Evolutionary conservation across 2,329 filamentous ascomycete species (phyloP).

Genomic region (Chrysoporthe puriensis): DNA sequence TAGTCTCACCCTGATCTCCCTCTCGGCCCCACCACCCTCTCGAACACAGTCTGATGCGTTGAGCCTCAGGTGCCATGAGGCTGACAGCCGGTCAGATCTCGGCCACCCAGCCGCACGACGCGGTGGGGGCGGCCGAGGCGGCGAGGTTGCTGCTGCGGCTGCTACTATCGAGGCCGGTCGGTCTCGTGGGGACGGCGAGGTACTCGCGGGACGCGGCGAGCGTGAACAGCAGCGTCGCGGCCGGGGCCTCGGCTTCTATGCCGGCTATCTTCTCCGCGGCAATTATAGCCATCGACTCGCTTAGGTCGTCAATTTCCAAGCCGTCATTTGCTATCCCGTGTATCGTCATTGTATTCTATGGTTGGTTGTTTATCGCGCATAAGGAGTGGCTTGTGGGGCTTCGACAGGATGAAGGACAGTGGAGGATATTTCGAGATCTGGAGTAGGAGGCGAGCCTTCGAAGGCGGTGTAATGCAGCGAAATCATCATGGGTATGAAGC

Average conservation of each 20-base stretch:
- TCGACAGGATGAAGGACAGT: background rate
- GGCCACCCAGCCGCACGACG: slow-evolving; percentile 29
- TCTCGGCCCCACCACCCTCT: slow-evolving; percentile 13
- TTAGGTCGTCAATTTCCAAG: slow-evolving; percentile 18
- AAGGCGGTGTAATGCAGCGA: background rate
- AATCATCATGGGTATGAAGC: background rate
- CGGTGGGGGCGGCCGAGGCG: slow-evolving; percentile 30
- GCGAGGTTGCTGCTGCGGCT: slow-evolving; percentile 19
- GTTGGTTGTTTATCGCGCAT: slow-evolving; percentile 15
- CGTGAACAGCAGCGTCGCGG: slow-evolving; percentile 33
- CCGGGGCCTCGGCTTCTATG: slow-evolving; percentile 36
- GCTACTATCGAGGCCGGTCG: slow-evolving; percentile 2
- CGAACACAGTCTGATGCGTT: slow-evolving; percentile 16
- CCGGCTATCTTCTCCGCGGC: slow-evolving; percentile 36
- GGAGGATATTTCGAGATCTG: background rate
- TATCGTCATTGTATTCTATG: slow-evolving; percentile 13
- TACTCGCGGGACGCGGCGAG: slow-evolving; percentile 7
- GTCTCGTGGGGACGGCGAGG: background rate
- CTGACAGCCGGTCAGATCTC: slow-evolving; percentile 31
- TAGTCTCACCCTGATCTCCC: slow-evolving; percentile 17
- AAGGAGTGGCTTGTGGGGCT: background rate
- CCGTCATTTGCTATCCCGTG: slow-evolving; percentile 16
- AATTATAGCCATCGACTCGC: slow-evolving; percentile 34
- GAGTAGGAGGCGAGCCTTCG: background rate
- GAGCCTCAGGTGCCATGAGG: slow-evolving; percentile 25